Conservation (phyloP, 768 basidiomycete genomes). For the Rhizopogon vinicolor region DNA sequence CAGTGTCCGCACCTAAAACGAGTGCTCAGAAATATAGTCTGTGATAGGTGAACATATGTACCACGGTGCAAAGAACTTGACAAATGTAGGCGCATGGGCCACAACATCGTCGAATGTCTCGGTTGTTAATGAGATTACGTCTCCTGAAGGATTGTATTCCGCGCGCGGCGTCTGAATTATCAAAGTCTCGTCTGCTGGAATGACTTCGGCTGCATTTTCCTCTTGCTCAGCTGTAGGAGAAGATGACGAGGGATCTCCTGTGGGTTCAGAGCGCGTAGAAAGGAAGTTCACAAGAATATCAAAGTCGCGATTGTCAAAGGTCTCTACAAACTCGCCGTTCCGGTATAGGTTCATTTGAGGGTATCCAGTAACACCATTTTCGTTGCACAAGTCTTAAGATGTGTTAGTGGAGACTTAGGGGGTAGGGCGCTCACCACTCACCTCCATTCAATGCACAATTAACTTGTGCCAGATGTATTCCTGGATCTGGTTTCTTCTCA, state of each 20-base stretch:
- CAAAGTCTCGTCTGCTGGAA: conserved; percentile 4
- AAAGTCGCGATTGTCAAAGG: conserved; percentile 54
- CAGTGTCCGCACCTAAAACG: conserved; percentile 82
- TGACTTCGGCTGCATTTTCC: background rate
- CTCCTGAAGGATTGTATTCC: conserved; percentile 20
- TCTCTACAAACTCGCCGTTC: conserved; percentile 56
- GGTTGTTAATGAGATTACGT: conserved; percentile 17
- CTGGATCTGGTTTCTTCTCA: conserved; percentile 32
- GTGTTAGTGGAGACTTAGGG: background rate
- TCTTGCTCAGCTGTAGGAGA: conserved; percentile 6
- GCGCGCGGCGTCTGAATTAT: conserved; percentile 12
- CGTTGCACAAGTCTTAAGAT: conserved; percentile 67
- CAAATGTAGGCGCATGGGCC: conserved; percentile 47
- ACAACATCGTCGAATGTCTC: conserved; percentile 37
- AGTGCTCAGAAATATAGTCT: background rate
- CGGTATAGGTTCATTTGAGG: conserved; percentile 73
- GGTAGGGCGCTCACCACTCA: conserved; percentile 27
- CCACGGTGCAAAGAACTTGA: conserved; percentile 94
- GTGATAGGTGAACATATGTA: conserved; percentile 18
- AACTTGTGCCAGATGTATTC: conserved; percentile 71
- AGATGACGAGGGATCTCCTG: conserved; percentile 6
- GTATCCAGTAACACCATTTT: conserved; percentile 66
- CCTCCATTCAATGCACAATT: conserved; percentile 78
- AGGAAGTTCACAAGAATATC: conserved; percentile 56
- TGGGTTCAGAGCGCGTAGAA: conserved; percentile 33